phyloP scores from a whole-genome alignment of 148 eudicot genomes.

The Polygonum aviculare region DNA sequence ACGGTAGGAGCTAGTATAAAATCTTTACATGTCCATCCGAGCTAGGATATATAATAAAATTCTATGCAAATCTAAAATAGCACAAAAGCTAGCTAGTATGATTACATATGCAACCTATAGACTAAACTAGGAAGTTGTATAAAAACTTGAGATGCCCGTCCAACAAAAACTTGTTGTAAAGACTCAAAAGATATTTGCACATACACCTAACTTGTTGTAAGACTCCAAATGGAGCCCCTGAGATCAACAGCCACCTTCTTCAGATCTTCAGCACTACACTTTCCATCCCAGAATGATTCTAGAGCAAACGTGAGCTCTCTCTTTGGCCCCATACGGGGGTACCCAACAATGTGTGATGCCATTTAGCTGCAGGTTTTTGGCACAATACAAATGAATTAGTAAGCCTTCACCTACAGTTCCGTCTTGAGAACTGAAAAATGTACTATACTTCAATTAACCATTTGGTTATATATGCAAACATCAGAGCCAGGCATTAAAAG shows the following conservation, averaged over 20 bases:
- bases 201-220: too few species aligned
- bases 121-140: too few species aligned
- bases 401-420: background rate
- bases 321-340: conserved; percentile 93
- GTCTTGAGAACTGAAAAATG: background rate
- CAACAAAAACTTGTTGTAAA: too few species aligned
- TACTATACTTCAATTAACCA: background rate
- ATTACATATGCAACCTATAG: too few species aligned
- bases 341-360: conserved; percentile 93
- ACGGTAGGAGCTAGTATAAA: too few species aligned
- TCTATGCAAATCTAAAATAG: too few species aligned
- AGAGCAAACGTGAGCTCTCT: conserved; percentile 88
- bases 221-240: conserved; percentile 79
- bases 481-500: too few species aligned
- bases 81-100: too few species aligned
- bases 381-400: conserved; percentile 14
- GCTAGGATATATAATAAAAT: too few species aligned
- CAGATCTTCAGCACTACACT: conserved; percentile 75
- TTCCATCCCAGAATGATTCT: conserved; percentile 84
- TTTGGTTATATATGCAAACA: background rate
- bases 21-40: too few species aligned
- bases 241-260: conserved; percentile 66
- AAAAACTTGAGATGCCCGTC: too few species aligned
- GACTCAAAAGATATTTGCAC: too few species aligned
- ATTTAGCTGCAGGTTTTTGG: conserved; percentile 35